These are phyloP conservation scores for Chytriomyces sp. DNA, from an alignment of 192 early-diverging fungal species.

Conservation along the genomic window DNA sequence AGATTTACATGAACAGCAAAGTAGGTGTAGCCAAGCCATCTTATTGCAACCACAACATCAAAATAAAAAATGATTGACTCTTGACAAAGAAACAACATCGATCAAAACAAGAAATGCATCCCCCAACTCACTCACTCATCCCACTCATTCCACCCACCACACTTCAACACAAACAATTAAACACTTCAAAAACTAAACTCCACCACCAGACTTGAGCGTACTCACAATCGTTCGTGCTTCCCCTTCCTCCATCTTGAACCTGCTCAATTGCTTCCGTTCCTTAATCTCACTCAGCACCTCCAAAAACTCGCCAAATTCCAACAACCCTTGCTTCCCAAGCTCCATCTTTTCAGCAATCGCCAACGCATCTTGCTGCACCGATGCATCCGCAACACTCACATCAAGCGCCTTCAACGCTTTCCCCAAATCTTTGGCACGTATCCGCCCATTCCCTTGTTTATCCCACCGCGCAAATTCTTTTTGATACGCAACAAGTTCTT, in stretches of 20 bases:
- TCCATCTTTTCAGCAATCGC: conserved; percentile 55
- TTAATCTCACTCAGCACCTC: conserved; percentile 52
- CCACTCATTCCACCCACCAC: too few relatives aligned
- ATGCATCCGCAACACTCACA: conserved; percentile 43
- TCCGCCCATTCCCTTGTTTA: conserved; percentile 61
- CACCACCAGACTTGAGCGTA: conserved; percentile 12
- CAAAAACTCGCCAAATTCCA: conserved; percentile 78
- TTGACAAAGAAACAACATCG: too few relatives aligned
- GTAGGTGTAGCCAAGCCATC: too few relatives aligned
- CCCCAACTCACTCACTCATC: too few relatives aligned
- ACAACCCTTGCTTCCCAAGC: conserved; percentile 50
- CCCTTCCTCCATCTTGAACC: not conserved
- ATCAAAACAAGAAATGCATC: too few relatives aligned
- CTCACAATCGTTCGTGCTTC: not conserved
- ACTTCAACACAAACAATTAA: too few relatives aligned
- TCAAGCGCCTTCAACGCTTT: conserved; percentile 59
- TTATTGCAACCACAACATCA: too few relatives aligned
- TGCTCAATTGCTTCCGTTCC: conserved; percentile 6
- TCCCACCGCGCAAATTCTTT: conserved; percentile 62
- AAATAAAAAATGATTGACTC: too few relatives aligned
- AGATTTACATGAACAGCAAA: too few relatives aligned
- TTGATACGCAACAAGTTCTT: conserved; percentile 64
- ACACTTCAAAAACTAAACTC: too few relatives aligned
- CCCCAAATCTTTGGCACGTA: conserved; percentile 56
- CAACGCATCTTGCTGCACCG: conserved; percentile 35